Conservation (phyloP, 176 grass and related monocot genomes). For the Avena insularis region DNA sequence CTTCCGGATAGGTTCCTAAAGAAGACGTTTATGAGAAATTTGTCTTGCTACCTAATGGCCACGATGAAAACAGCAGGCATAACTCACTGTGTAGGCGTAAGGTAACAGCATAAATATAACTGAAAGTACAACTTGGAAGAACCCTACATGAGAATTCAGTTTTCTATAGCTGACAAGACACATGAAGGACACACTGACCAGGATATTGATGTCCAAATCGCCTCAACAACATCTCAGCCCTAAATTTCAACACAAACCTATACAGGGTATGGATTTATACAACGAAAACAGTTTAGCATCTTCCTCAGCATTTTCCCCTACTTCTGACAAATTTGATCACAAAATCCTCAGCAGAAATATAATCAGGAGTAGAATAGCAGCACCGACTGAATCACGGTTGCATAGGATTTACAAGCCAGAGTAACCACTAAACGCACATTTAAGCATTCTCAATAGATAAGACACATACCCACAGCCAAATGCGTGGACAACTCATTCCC, state of each 20-base stretch:
- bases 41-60: neutral
- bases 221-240: neutral
- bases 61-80: neutral
- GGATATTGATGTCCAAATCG: neutral
- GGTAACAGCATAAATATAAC: constrained; percentile 11
- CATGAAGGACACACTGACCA: neutral
- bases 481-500: constrained; percentile 23
- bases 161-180: neutral
- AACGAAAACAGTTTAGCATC: constrained; percentile 1
- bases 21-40: constrained; percentile 34
- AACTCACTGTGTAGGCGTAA: neutral
- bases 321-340: neutral
- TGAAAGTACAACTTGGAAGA: constrained; percentile 29
- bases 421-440: constrained; percentile 15
- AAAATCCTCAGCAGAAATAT: neutral
- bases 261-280: neutral
- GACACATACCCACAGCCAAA: too few relatives aligned
- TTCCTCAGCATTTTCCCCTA: neutral
- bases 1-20: constrained; percentile 83
- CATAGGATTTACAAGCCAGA: neutral
- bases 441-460: neutral
- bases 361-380: neutral
- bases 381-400: neutral
- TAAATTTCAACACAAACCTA: neutral
- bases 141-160: neutral